These are phyloP conservation scores for Podospora bellae-mahoneyi DNA, from an alignment of 495 filamentous ascomycete species.

Conservation along the genomic window DNA sequence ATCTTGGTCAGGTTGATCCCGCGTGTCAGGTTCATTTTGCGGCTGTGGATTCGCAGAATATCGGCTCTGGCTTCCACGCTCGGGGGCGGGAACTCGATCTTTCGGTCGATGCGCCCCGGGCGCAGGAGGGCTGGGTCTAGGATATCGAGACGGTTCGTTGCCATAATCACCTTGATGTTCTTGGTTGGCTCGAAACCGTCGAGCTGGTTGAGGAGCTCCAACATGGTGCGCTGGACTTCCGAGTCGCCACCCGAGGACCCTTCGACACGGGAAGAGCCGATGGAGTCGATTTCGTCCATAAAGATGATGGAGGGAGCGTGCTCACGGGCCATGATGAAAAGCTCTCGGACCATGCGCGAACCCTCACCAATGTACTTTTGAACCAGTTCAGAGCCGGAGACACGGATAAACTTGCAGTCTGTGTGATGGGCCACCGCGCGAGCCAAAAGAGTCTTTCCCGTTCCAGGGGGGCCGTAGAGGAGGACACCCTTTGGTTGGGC, in stretches of 20 bases:
- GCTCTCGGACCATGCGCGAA: constrained; percentile 95
- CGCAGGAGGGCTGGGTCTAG: constrained; percentile 91
- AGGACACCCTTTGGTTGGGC: constrained; percentile 97
- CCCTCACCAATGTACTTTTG: constrained; percentile 99
- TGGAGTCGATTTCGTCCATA: constrained; percentile 99
- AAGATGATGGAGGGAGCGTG: constrained; percentile 99
- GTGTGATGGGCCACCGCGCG: constrained; percentile 97
- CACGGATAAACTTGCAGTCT: constrained; percentile 97
- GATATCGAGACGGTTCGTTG: constrained; percentile 95
- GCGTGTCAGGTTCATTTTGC: constrained; percentile 96
- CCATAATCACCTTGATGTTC: constrained; percentile 99
- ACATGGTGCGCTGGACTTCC: constrained; percentile 99
- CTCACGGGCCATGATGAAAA: constrained; percentile 98
- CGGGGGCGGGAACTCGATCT: constrained; percentile 98
- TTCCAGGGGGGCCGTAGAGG: constrained; percentile 94
- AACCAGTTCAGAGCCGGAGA: constrained; percentile 91
- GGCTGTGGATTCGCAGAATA: constrained; percentile 93
- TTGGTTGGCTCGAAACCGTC: constrained; percentile 99
- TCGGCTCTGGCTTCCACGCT: constrained; percentile 96
- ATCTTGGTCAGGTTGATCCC: constrained; percentile 98
- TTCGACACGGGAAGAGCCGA: constrained; percentile 95
- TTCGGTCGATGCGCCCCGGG: constrained; percentile 94
- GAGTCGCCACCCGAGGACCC: constrained; percentile 92
- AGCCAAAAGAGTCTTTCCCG: constrained; percentile 93
- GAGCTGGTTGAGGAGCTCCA: constrained; percentile 96